Evolutionary conservation across 208 protist genomes (phyloP), one percentile per base, ranked within the genome.

Genomic region (Naegleria fowleri): DNA sequence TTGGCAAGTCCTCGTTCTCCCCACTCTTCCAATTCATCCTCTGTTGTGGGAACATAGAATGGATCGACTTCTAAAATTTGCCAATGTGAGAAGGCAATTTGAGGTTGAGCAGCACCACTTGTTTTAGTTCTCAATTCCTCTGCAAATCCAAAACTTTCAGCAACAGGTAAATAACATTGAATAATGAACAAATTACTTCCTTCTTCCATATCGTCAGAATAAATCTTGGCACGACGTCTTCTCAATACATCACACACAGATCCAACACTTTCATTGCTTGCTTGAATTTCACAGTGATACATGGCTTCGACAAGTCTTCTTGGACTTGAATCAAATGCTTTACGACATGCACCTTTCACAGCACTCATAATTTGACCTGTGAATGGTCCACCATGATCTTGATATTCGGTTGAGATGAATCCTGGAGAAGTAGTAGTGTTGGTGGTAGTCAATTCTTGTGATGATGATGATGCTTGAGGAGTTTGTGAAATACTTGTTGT

Each of bases 251-350:
- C 94, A 93, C 98, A 98, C 36, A 98, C 96, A 67, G 94, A 96
- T 9, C 96, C 97, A 83, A 98, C 94, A 0, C 93, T 96, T 51
- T 94, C 88, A 6, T 96, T 94, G 15, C 94, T 95, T 15, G 96
- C 97, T 95, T 98, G 97, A n/a, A 99, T 96, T n/a, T 97, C 97
- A 94, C 98, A 99, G 75, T 96, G 92, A 94, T 99, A 99, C 86
- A 99, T 94, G 0, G 98, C 97, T 92, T 99, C 97, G 89, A 99
- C 96, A 16, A 99, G 94, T 55, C 99, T 96, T 75, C 96, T 93
- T n/a, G 75, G 58, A 25, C 96, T 94, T 5, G 92, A 86, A 92
- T 98, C 94, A 94, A 99, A 98, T 58, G 98, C 97, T 1, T 95
- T 91, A 3, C 96, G 93, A 93, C 97, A 99, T 29, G 96, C 98